These are phyloP conservation scores for Annulohypoxylon moriforme DNA, from an alignment of 495 filamentous ascomycete species.

Conservation along the genomic window DNA sequence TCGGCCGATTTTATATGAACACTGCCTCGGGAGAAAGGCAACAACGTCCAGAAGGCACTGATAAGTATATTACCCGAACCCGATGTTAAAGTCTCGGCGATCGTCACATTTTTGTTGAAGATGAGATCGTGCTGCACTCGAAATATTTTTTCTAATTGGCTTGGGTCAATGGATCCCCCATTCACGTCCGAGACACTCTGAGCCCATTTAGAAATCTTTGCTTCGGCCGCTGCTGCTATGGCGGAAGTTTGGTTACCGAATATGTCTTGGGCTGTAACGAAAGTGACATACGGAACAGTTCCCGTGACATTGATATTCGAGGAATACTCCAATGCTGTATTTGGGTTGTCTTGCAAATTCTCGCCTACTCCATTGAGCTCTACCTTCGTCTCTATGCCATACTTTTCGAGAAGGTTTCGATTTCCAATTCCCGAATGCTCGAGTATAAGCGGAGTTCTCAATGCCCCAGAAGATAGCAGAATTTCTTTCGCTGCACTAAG, in stretches of 20 bases:
- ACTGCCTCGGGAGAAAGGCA: slow-evolving; percentile 58
- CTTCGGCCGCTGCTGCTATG: slow-evolving; percentile 32
- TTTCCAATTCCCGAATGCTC: slow-evolving; percentile 64
- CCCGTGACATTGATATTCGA: slow-evolving; percentile 25
- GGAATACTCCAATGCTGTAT: slow-evolving; percentile 34
- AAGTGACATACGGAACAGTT: slow-evolving; percentile 48
- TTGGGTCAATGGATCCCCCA: slow-evolving; percentile 41
- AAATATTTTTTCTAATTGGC: slow-evolving; percentile 51
- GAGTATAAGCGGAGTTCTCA: slow-evolving; percentile 61
- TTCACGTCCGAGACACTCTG: slow-evolving; percentile 45
- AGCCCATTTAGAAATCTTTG: slow-evolving; percentile 48
- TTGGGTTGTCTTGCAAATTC: slow-evolving; percentile 62
- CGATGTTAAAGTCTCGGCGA: slow-evolving; percentile 54
- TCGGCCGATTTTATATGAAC: slow-evolving; percentile 56
- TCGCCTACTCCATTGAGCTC: slow-evolving; percentile 60
- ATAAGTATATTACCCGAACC: slow-evolving; percentile 37
- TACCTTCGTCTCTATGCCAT: slow-evolving; percentile 55
- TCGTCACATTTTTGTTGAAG: slow-evolving; percentile 56
- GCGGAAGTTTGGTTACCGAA: slow-evolving; percentile 41
- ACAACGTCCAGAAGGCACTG: slow-evolving; percentile 56
- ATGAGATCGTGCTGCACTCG: slow-evolving; percentile 57
- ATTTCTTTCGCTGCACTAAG: slow-evolving; percentile 57
- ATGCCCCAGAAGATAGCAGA: slow-evolving; percentile 59
- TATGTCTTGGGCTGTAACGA: slow-evolving; percentile 45
- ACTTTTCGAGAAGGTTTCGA: slow-evolving; percentile 45